Percentiles rank a stretch among this genome's conserved stretches.
Conservation (phyloP, 1,284 basidiomycete genomes). For the Taiwanofungus camphoratus region DNA sequence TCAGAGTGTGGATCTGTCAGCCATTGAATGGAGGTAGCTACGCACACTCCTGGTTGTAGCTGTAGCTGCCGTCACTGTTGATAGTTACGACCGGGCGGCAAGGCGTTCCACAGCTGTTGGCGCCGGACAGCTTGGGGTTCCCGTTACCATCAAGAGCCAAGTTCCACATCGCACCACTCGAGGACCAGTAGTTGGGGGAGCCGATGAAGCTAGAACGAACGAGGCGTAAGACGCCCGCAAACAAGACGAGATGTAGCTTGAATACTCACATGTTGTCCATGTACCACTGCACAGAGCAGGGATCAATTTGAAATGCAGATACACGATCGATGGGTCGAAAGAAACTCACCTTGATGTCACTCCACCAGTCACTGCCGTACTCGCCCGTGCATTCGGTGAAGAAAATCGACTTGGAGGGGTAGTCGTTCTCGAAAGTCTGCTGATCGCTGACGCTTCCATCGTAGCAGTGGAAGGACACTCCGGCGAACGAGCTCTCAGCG, state of each 20-base stretch:
- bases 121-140: slow-evolving; percentile 57
- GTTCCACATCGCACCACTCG: slow-evolving; percentile 67
- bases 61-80: slow-evolving; percentile 56
- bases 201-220: slow-evolving; percentile 36
- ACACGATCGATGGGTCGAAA: background rate
- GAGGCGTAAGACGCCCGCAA: background rate
- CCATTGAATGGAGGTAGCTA: slow-evolving; percentile 1
- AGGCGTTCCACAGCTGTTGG: slow-evolving; percentile 54
- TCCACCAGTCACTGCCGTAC: slow-evolving; percentile 69
- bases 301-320: slow-evolving; percentile 11
- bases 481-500: slow-evolving; percentile 38
- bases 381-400: slow-evolving; percentile 49
- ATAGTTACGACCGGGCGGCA: slow-evolving; percentile 64
- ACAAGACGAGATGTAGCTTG: background rate
- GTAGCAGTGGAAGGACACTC: slow-evolving; percentile 50
- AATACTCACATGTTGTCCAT: slow-evolving; percentile 59
- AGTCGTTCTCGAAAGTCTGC: slow-evolving; percentile 38
- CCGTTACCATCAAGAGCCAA: slow-evolving; percentile 59
- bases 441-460: slow-evolving; percentile 35
- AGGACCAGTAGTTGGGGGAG: slow-evolving; percentile 39
- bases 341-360: slow-evolving; percentile 58
- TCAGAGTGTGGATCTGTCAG: background rate
- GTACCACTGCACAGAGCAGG: slow-evolving; percentile 48
- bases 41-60: slow-evolving; percentile 68
- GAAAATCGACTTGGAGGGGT: slow-evolving; percentile 43